phyloP scores from a whole-genome alignment of 2,329 filamentous ascomycete genomes.

The Tolypocladium tundrense region DNA sequence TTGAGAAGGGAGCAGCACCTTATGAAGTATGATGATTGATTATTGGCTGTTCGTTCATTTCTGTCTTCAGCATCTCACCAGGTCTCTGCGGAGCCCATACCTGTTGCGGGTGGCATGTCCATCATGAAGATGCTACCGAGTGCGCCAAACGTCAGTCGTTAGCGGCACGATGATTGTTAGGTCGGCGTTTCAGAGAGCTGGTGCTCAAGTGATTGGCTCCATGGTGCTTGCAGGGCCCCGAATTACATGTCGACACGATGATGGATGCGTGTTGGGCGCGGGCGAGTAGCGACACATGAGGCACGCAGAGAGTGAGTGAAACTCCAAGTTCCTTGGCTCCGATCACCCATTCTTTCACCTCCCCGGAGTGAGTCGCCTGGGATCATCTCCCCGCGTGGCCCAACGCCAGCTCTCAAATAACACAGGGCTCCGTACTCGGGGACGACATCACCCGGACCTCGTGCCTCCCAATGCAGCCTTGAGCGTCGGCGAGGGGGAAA shows the following conservation, averaged over 20 bases:
- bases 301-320: background rate
- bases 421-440: background rate
- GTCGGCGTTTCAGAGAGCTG: background rate
- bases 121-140: background rate
- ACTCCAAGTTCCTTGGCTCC: background rate
- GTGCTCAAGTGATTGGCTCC: background rate
- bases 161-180: background rate
- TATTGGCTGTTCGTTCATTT: slow-evolving; percentile 9
- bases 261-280: background rate
- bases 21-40: slow-evolving; percentile 37
- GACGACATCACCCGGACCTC: background rate
- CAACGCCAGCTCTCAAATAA: background rate
- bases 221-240: background rate
- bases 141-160: background rate
- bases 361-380: background rate
- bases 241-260: background rate
- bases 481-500: no score
- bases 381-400: background rate
- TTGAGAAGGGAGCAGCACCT: slow-evolving; percentile 51
- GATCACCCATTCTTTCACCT: background rate
- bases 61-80: background rate
- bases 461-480: no score
- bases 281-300: background rate
- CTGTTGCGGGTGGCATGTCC: background rate
- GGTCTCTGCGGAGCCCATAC: background rate